Base-by-base conservation (phyloP, 805 yeast genomes). In the Jamesozyma lodderae region DNA sequence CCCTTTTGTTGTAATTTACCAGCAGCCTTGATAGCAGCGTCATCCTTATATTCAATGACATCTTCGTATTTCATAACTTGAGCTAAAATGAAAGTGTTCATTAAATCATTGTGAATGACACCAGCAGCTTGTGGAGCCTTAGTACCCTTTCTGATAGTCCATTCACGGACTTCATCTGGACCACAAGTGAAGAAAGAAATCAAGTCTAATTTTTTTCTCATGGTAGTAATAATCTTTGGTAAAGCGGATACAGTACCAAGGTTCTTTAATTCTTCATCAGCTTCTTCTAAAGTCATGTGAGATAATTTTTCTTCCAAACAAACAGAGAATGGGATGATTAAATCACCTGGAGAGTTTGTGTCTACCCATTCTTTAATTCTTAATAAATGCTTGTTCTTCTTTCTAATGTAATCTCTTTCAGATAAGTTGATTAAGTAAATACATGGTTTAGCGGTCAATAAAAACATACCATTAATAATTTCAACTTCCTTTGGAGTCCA, bases 101-200 rank as follows among this genome's bases (percentile, higher is more conserved):
- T 88, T 61, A 90, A 75, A 67, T 90, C 98, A 28, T 88, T 83
- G 64, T 92, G 98, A 54, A 90, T 90, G 32, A 92, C 95, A 61
- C 96, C 97, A 17, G 98, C 98, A 32, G 98, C 97, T 57, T 83
- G 87, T n/a, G 98, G 98, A 38, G 96, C 96, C 52, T 84, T 80
- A 33, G 90, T 82, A 52, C 94, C 94, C 51, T 72, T 69, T 66
- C 97, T 78, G 46, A 92, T 78, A 25, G 98, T 92, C 98, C 98
- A 92, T 66, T 94, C 96, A 63, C 96, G 81, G 36, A 88, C 95
- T 68, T 92, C 98, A 45, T 84, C 85, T 30, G 94, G 82, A 51
- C 98, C 98, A 59, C 92, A 81, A 25, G 98, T 92, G 75, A 86
- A 92, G 72, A 81, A 92, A 38, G 96, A 86, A 49, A 88, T 87